phyloP scores from a whole-genome alignment of 768 basidiomycete species.

The Phaffia tasmanica region DNA sequence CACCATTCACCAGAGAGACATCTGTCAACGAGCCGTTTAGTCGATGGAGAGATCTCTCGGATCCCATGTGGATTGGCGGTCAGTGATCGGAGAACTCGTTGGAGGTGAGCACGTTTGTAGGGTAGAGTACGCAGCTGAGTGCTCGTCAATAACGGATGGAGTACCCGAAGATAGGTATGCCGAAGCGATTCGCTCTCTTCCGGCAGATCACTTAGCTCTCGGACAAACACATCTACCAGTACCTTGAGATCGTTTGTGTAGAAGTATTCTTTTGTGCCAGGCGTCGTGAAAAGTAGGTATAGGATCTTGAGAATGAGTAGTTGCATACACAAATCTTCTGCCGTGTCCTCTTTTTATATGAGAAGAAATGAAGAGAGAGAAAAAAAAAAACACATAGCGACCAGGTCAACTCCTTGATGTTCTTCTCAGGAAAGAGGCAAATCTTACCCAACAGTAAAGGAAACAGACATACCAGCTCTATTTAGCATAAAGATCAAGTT shows the following conservation, averaged over 20 bases:
- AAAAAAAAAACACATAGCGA: background rate
- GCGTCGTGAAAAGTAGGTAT: conserved; percentile 87
- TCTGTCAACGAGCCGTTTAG: conserved; percentile 78
- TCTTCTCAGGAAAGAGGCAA: background rate
- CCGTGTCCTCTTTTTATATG: conserved; percentile 52
- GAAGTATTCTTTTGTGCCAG: conserved; percentile 86
- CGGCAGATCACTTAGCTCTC: conserved; percentile 80
- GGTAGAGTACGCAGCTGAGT: conserved; percentile 62
- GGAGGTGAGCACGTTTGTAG: conserved; percentile 86
- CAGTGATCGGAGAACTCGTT: conserved; percentile 66
- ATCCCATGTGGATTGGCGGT: conserved; percentile 56
- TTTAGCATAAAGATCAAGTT: conserved; percentile 99
- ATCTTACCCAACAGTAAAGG: background rate
- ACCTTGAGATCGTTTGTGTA: conserved; percentile 96
- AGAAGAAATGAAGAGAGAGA: background rate
- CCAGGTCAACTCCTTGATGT: background rate
- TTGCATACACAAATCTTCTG: conserved; percentile 91
- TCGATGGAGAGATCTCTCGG: conserved; percentile 73
- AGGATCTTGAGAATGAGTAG: conserved; percentile 85
- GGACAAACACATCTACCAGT: conserved; percentile 92
- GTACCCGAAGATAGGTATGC: conserved; percentile 91
- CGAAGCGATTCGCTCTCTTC: conserved; percentile 92
- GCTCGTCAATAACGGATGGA: conserved; percentile 87
- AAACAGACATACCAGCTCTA: conserved; percentile 58
- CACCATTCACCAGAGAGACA: conserved; percentile 76